phyloP scores from a whole-genome alignment of 768 basidiomycete genomes.

The Botryobasidium botryosum region DNA sequence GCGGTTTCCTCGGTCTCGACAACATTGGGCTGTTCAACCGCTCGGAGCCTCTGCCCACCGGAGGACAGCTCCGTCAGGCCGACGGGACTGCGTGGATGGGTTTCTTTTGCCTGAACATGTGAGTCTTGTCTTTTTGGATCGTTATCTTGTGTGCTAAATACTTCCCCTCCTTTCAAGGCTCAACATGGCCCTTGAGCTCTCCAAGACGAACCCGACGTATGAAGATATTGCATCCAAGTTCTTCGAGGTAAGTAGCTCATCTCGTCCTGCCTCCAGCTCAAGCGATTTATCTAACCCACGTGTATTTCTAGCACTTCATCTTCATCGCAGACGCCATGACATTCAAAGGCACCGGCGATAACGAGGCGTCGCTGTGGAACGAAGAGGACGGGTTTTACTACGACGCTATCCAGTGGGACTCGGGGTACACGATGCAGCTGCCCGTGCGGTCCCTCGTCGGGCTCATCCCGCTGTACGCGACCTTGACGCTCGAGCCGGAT shows the following conservation, averaged over 20 bases:
- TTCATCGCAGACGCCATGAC: conserved; percentile 99
- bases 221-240: conserved; percentile 99
- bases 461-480: conserved; percentile 91
- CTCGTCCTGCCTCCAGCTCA: not conserved
- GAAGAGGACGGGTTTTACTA: conserved; percentile 97
- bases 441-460: conserved; percentile 93
- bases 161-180: conserved; percentile 33
- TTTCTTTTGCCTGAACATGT: conserved; percentile 95
- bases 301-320: conserved; percentile 65
- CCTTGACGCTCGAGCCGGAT: conserved; percentile 78
- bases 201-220: conserved; percentile 91
- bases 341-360: conserved; percentile 47
- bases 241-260: conserved; percentile 41
- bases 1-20: conserved; percentile 92
- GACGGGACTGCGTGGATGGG: conserved; percentile 99
- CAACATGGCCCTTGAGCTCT: conserved; percentile 89
- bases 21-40: conserved; percentile 97
- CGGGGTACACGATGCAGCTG: conserved; percentile 67
- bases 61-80: conserved; percentile 83
- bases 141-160: not conserved
- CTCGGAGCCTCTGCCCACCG: conserved; percentile 88
- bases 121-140: conserved; percentile 15
- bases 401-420: conserved; percentile 81
- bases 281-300: not conserved
- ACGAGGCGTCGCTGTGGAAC: conserved; percentile 77